Evolutionary conservation across 1,139 yeast genomes (phyloP), one percentile per base, ranked within the genome.

Genomic region (Kodamaea sp.): DNA sequence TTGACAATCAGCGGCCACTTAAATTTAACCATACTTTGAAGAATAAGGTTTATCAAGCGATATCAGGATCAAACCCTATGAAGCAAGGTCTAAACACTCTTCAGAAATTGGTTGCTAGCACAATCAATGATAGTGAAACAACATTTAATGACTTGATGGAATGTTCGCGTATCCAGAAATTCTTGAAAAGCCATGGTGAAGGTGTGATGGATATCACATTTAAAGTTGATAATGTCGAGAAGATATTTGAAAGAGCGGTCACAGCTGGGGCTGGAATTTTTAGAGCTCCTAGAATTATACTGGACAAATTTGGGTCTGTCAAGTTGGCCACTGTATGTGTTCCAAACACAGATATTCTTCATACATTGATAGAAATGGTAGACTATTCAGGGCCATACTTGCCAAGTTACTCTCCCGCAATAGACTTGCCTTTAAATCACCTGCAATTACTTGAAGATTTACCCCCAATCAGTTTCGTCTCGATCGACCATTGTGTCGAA

Each of bases 401-500:
- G 36, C 95, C 95, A 0, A 78, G 79, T 0, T 83, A 70, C 51
- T 52, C 52, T 0, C 29, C 31, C 32, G 30, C 53, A 4, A 31
- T 37, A 6, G 31, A 25, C n/a, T 12, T 29, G 32, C 8, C 2
- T 43, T 36, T 33, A 27, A 33, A 24, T 4, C 20, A 31, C 22
- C 15, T 30, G 9, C 20, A 31, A 7, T 46, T 42, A 24, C 44
- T 53, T 20, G 37, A 53, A 34, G 35, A 45, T 6, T 48, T 70
- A 10, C 73, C 73, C 1, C 54, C 60, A 2, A 58, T 78, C 10
- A 43, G 55, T 0, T 57, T 81, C 30, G 52, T 52, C 2, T 51
- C 56, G 5, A 75, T 86, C 46, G 95, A 86, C 55, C 95, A 86
- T 52, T 81, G 88, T 54, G 95, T 86, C 9, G 89, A 84, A 47